Evolutionary conservation across 73 alveolate genomes (phyloP).

Genomic region (Paramecium primaurelia): DNA sequence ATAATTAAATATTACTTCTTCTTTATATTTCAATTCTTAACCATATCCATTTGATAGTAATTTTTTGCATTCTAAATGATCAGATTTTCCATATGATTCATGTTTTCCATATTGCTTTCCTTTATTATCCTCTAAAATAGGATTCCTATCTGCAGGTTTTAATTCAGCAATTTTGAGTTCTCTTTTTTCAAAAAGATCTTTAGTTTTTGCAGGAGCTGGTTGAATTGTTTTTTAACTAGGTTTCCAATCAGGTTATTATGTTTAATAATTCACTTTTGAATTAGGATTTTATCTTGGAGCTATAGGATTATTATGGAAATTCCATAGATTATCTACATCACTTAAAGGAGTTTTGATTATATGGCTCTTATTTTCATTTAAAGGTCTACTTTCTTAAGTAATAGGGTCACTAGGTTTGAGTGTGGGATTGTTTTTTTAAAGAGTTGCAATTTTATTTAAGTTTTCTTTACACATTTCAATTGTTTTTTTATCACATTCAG

Average conservation of each 20-base stretch:
- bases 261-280: slow-evolving; percentile 5
- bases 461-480: not conserved
- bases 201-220: not conserved
- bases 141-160: not conserved
- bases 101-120: not conserved
- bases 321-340: not conserved
- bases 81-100: slow-evolving; percentile 5
- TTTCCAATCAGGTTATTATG: slow-evolving; percentile 21
- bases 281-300: not conserved
- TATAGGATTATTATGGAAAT: not conserved
- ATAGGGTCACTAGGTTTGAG: slow-evolving; percentile 23
- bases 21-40: not conserved
- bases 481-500: not conserved
- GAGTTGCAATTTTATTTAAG: not conserved
- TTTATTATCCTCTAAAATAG: not conserved
- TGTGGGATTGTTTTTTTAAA: slow-evolving; percentile 7
- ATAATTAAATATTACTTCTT: not conserved
- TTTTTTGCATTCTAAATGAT: slow-evolving; percentile 1
- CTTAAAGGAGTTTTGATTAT: slow-evolving; percentile 13
- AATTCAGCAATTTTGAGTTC: slow-evolving; percentile 8
- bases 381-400: not conserved
- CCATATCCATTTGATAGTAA: not conserved
- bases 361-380: not conserved
- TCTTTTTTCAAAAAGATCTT: slow-evolving; percentile 4
- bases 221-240: not conserved